Evolutionary conservation across 768 basidiomycete species (phyloP).

Genomic region (Pleurotus tuoliensis): DNA sequence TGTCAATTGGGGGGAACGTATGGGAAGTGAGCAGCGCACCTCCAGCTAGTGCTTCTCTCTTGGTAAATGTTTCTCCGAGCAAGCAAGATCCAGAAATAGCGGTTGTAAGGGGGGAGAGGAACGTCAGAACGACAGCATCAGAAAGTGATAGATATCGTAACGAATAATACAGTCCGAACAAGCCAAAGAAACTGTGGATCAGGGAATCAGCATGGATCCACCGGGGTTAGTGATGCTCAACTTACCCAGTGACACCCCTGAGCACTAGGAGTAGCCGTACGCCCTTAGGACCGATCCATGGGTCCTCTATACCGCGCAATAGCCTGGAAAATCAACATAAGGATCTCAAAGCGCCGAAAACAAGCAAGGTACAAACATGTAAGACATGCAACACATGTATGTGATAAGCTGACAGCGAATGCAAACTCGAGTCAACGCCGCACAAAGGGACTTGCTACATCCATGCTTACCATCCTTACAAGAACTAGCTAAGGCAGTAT

Average conservation of each 20-base stretch:
- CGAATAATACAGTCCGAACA: slow-evolving; percentile 68
- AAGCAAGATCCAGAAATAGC: slow-evolving; percentile 59
- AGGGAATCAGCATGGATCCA: too few relatives aligned
- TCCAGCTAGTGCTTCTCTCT: slow-evolving; percentile 49
- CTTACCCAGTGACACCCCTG: slow-evolving; percentile 64
- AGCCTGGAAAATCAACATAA: slow-evolving; percentile 22
- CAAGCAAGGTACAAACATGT: slow-evolving; percentile 35
- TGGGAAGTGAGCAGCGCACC: slow-evolving; percentile 23
- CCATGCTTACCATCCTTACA: slow-evolving; percentile 50
- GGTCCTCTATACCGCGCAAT: slow-evolving; percentile 43
- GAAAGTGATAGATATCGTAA: slow-evolving; percentile 73
- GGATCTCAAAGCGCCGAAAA: neutral
- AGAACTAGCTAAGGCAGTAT: slow-evolving; percentile 38
- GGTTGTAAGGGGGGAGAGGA: slow-evolving; percentile 65
- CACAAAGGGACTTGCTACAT: neutral
- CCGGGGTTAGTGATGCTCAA: neutral
- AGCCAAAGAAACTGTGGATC: slow-evolving; percentile 60
- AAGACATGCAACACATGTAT: slow-evolving; percentile 43
- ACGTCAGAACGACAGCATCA: slow-evolving; percentile 75
- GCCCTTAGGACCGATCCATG: slow-evolving; percentile 65
- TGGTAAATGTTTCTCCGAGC: slow-evolving; percentile 55
- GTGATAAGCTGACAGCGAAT: slow-evolving; percentile 40
- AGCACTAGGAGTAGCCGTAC: slow-evolving; percentile 53
- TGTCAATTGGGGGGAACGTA: neutral
- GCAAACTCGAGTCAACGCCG: slow-evolving; percentile 5